phyloP scores from a whole-genome alignment of 192 early-diverging fungal genomes.

The Coemansia sp. region DNA sequence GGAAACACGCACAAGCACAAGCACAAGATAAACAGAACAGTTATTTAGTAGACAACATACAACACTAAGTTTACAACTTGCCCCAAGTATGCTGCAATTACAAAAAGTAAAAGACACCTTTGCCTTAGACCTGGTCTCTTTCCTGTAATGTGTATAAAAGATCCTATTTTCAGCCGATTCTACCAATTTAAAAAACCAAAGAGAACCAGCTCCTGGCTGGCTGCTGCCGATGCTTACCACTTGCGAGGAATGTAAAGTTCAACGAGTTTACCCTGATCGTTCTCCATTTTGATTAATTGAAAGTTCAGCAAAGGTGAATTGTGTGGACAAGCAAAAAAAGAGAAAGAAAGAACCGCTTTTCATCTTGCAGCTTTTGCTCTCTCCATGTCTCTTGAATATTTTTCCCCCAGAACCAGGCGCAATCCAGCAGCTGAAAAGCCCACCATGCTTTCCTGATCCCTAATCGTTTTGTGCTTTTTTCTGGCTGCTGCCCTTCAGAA shows the following conservation, averaged over 20 bases:
- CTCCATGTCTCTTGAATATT: background rate
- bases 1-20: background rate
- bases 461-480: background rate
- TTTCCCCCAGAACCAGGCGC: no score
- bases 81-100: no score
- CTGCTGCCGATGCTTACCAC: slow-evolving; percentile 65
- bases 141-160: background rate
- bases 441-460: background rate
- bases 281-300: slow-evolving; percentile 42
- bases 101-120: background rate
- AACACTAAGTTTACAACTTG: background rate
- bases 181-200: background rate
- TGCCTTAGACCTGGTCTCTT: background rate
- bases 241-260: slow-evolving; percentile 96
- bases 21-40: background rate
- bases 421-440: background rate
- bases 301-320: slow-evolving; percentile 16
- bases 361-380: slow-evolving; percentile 5
- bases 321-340: slow-evolving; percentile 26
- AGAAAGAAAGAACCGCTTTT: slow-evolving; percentile 28
- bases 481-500: background rate
- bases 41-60: background rate
- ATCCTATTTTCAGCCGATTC: background rate
- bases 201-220: background rate
- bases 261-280: slow-evolving; percentile 56